A percentile compares a stretch with the other conserved stretches of the same genome.
Conservation (phyloP, 441 rosid genomes). For the Pelargonium australe region DNA sequence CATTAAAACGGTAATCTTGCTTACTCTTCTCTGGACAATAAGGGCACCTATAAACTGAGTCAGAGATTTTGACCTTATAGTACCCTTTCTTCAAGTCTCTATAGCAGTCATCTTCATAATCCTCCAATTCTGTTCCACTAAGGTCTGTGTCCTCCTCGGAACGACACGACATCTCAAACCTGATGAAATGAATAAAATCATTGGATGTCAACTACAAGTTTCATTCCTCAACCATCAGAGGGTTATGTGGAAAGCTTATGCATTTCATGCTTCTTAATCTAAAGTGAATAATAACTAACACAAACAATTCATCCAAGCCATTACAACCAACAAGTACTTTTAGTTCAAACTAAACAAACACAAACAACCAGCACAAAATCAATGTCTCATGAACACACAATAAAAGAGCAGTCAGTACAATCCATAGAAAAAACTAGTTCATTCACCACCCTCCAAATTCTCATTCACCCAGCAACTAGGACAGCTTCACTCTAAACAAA, state of each 20-base stretch:
- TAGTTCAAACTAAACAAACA: too few species aligned
- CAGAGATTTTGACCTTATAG: constrained; percentile 41
- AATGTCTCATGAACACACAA: too few species aligned
- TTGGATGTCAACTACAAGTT: not conserved
- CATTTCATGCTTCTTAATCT: too few species aligned
- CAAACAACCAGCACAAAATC: too few species aligned
- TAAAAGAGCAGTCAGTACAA: too few species aligned
- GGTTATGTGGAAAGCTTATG: not conserved
- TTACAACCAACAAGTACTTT: too few species aligned
- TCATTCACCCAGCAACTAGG: too few species aligned
- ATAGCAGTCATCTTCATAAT: constrained; percentile 43
- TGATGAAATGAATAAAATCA: not conserved
- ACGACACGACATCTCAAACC: not conserved
- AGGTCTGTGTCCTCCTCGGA: constrained; percentile 37
- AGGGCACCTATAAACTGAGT: constrained; percentile 61
- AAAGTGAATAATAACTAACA: too few species aligned
- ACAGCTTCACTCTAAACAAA: too few species aligned
- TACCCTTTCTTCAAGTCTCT: constrained; percentile 60
- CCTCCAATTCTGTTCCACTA: constrained; percentile 34
- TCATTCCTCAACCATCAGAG: not conserved
- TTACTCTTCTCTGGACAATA: constrained; percentile 70
- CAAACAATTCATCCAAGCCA: too few species aligned
- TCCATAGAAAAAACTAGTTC: too few species aligned
- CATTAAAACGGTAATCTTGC: constrained; percentile 50
- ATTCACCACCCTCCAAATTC: too few species aligned